Percentiles rank a stretch among this genome's conserved stretches.
phyloP scores from a whole-genome alignment of 1,284 basidiomycete genomes.

The Gomphus bonarii region DNA sequence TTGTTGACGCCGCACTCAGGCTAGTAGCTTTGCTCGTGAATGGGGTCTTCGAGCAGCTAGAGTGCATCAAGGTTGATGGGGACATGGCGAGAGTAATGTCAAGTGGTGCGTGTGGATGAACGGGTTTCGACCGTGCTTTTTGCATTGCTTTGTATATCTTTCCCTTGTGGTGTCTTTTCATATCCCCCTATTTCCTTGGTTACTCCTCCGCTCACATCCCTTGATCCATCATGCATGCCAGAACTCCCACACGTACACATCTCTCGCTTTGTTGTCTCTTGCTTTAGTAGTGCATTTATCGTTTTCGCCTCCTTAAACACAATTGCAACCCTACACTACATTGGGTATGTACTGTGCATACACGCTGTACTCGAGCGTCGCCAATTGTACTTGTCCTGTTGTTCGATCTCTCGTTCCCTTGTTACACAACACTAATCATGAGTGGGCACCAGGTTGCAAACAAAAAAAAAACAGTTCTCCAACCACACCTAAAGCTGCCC shows the following conservation, averaged over 20 bases:
- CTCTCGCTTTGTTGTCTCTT: constrained; percentile 5
- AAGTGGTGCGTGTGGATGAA: background rate
- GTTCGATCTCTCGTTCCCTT: background rate
- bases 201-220: background rate
- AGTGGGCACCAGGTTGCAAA: too few relatives aligned
- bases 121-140: background rate
- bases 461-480: too few relatives aligned
- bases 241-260: background rate
- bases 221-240: background rate
- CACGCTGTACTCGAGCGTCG: background rate
- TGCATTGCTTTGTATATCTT: background rate
- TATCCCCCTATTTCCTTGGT: background rate
- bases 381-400: background rate
- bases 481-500: too few relatives aligned
- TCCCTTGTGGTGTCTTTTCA: background rate
- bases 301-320: background rate
- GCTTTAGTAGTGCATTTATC: constrained; percentile 1
- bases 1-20: background rate
- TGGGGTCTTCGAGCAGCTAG: constrained; percentile 24
- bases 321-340: background rate
- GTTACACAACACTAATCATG: background rate
- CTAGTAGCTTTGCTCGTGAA: constrained; percentile 36
- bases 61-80: background rate
- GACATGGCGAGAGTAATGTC: background rate
- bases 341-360: background rate